Conservation (phyloP, 2,329 filamentous ascomycete genomes). For the Simplicillium sp. region DNA sequence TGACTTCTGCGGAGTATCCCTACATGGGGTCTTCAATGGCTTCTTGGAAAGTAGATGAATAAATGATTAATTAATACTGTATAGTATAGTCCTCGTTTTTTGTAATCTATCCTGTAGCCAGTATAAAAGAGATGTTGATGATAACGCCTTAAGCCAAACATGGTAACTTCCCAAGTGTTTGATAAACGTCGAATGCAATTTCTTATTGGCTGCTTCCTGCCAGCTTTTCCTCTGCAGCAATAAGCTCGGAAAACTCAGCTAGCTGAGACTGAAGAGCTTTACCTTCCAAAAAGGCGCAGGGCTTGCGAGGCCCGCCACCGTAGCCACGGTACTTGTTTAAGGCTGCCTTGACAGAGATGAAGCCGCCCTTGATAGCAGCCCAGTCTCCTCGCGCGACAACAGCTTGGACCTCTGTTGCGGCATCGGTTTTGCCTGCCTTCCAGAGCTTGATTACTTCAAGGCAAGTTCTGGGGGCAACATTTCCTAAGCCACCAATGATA, state of each 20-base stretch:
- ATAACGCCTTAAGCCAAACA: too few relatives aligned
- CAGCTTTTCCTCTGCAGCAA: too few relatives aligned
- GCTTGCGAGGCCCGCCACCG: constrained; percentile 49
- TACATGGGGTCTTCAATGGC: too few relatives aligned
- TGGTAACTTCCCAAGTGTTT: too few relatives aligned
- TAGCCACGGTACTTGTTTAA: constrained; percentile 55
- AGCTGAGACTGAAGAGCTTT: constrained; percentile 14
- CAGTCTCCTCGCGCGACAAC: constrained; percentile 59
- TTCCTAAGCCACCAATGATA: constrained; percentile 62
- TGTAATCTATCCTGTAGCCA: too few relatives aligned
- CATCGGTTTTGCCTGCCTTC: constrained; percentile 42
- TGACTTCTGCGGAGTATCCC: too few relatives aligned
- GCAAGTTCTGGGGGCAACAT: constrained; percentile 58
- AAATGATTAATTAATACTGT: too few relatives aligned
- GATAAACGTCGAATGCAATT: too few relatives aligned
- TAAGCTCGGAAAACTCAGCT: constrained; percentile 15
- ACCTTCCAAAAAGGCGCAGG: constrained; percentile 23
- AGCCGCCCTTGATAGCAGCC: constrained; percentile 58
- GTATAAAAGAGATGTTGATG: too few relatives aligned
- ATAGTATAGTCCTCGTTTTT: too few relatives aligned
- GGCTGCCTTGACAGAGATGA: constrained; percentile 59
- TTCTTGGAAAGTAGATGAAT: too few relatives aligned
- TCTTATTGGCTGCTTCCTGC: too few relatives aligned
- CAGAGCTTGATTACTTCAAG: constrained; percentile 52
- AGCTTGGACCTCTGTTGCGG: constrained; percentile 55